Conservation (phyloP, 805 yeast species). For the Hemisphaericaspora nanyangensis region DNA sequence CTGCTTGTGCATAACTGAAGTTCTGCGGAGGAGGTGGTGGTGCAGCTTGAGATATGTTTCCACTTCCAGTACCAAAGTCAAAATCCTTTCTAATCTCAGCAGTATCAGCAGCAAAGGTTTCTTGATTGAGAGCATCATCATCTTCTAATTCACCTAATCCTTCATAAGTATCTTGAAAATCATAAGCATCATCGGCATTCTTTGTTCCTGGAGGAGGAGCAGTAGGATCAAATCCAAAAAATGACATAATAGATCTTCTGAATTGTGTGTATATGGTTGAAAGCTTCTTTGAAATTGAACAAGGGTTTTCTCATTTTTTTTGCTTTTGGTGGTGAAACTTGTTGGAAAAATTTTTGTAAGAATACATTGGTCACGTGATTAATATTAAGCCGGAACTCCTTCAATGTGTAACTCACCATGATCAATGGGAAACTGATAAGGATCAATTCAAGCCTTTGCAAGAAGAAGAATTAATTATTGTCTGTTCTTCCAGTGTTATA, state of each 20-base stretch:
- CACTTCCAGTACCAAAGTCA: constrained; percentile 47
- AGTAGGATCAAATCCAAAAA: constrained; percentile 60
- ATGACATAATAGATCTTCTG: constrained; percentile 65
- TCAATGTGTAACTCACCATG: too few relatives aligned
- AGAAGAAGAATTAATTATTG: too few relatives aligned
- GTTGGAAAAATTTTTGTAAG: too few relatives aligned
- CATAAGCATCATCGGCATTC: constrained; percentile 40
- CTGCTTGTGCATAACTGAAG: constrained; percentile 41
- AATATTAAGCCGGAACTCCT: too few relatives aligned
- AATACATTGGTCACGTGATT: too few relatives aligned
- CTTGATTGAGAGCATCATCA: constrained; percentile 78
- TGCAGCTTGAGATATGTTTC: constrained; percentile 3
- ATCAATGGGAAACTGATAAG: too few relatives aligned
- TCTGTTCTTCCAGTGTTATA: too few relatives aligned
- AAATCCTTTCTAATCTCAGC: constrained; percentile 58
- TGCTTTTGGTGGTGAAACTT: too few relatives aligned
- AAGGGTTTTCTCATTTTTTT: too few relatives aligned
- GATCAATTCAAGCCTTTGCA: too few relatives aligned
- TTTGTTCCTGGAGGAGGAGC: constrained; percentile 27
- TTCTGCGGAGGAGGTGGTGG: constrained; percentile 18
- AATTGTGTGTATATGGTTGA: too few relatives aligned
- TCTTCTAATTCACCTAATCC: constrained; percentile 71
- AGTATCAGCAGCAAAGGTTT: constrained; percentile 61
- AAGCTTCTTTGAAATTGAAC: too few relatives aligned
- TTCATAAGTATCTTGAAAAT: constrained; percentile 81